Conservation (phyloP, 805 yeast genomes). For the Barnettozyma sp. region DNA sequence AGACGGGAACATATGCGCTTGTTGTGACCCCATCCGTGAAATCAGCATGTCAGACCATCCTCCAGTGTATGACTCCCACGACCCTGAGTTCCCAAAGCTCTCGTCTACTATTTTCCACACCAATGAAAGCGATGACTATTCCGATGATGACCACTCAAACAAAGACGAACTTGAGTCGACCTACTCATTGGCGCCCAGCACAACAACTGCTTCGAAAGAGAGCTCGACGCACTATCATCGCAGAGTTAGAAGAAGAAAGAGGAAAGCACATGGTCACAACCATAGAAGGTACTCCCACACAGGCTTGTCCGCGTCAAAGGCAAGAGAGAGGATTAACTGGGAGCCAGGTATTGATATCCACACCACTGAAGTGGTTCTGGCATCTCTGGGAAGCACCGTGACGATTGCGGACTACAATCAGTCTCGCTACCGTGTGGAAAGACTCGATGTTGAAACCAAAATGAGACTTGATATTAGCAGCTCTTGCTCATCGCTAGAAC, state of each 20-base stretch:
- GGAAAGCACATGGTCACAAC: slow-evolving; percentile 6
- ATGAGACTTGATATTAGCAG: slow-evolving; percentile 5
- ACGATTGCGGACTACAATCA: slow-evolving; percentile 47
- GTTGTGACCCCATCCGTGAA: no score
- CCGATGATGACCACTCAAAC: slow-evolving; percentile 1
- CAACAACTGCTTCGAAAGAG: no score
- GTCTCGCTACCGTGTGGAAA: slow-evolving; percentile 37
- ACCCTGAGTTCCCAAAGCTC: slow-evolving; percentile 34
- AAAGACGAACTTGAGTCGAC: no score
- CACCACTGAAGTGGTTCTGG: slow-evolving; percentile 44
- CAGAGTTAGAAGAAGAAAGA: slow-evolving; percentile 9
- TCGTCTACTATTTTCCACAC: slow-evolving; percentile 25
- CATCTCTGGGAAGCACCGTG: slow-evolving; percentile 45
- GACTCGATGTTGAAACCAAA: slow-evolving; percentile 30
- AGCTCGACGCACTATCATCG: no score
- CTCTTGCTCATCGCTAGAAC: slow-evolving; percentile 13
- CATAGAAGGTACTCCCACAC: slow-evolving; percentile 31
- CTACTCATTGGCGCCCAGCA: no score
- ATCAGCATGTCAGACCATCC: neutral
- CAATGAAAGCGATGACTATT: slow-evolving; percentile 22
- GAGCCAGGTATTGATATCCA: slow-evolving; percentile 54
- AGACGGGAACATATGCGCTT: no score
- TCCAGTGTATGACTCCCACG: slow-evolving; percentile 33
- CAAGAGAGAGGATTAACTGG: slow-evolving; percentile 41
- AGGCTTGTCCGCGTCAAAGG: slow-evolving; percentile 29